Evolutionary conservation across 2,329 filamentous ascomycete species (phyloP).

Genomic region (Alternaria arbusti): DNA sequence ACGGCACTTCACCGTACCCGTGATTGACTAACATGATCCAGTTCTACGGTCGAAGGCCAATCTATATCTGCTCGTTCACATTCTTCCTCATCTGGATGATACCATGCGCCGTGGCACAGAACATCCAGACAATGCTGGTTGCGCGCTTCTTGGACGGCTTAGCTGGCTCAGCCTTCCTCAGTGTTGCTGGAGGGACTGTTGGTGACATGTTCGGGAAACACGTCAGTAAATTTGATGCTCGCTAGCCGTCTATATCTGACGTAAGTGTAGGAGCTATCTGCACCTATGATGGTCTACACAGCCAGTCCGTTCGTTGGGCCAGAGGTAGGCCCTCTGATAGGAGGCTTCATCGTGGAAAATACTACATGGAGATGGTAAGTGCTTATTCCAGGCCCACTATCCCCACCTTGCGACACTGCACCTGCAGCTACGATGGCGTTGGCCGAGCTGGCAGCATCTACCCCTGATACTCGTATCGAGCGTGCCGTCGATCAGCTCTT

Average conservation of each 20-base stretch:
- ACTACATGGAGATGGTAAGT: constrained; percentile 64
- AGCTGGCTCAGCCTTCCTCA: constrained; percentile 66
- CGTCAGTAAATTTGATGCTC: constrained; percentile 24
- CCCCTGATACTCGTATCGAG: constrained; percentile 6
- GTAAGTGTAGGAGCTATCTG: constrained; percentile 63
- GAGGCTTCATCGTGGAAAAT: constrained; percentile 83
- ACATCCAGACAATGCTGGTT: constrained; percentile 81
- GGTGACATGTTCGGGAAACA: constrained; percentile 64
- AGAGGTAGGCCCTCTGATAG: constrained; percentile 65
- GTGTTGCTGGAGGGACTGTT: constrained; percentile 83
- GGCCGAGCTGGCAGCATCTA: constrained; percentile 3
- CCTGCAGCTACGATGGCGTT: constrained; percentile 2
- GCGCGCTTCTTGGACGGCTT: constrained; percentile 79
- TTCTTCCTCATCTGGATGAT: constrained; percentile 82
- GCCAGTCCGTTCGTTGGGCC: constrained; percentile 61
- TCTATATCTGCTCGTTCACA: constrained; percentile 77
- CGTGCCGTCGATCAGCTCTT: not conserved
- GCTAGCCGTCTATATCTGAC: constrained; percentile 12
- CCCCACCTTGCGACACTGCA: constrained; percentile 10
- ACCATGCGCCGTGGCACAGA: constrained; percentile 79
- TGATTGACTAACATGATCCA: constrained; percentile 32
- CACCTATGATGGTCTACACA: constrained; percentile 80
- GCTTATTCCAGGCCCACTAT: constrained; percentile 11
- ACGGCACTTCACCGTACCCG: not conserved
- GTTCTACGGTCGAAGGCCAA: constrained; percentile 82